phyloP scores from a whole-genome alignment of 306 rosid species.

The Nissolia schottii region DNA sequence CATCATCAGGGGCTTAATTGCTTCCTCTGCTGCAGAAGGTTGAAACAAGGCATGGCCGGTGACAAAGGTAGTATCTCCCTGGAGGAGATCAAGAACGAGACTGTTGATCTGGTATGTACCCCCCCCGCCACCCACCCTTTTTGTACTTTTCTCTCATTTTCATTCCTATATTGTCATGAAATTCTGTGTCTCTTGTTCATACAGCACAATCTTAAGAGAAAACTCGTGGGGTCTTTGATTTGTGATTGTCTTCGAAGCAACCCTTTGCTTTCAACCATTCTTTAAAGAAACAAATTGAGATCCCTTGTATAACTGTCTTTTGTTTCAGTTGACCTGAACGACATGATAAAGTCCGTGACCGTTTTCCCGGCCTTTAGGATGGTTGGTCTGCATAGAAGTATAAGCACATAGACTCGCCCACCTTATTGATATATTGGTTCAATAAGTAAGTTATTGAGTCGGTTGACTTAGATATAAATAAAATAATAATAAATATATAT shows the following conservation, averaged over 20 bases:
- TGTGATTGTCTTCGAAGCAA: background rate
- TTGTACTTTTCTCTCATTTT: background rate
- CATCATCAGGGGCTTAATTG: too few species aligned
- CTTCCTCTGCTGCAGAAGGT: background rate
- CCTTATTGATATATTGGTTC: too few species aligned
- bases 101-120: conserved; percentile 82
- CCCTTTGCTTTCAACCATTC: background rate
- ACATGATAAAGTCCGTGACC: background rate
- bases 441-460: too few species aligned
- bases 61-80: conserved; percentile 46
- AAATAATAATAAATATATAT: too few species aligned
- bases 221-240: background rate
- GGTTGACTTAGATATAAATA: too few species aligned
- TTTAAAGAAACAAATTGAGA: background rate
- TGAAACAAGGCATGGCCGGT: conserved; percentile 34
- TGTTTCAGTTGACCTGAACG: background rate
- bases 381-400: background rate
- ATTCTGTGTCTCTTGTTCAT: background rate
- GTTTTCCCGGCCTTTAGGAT: background rate
- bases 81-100: conserved; percentile 82
- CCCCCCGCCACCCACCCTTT: background rate
- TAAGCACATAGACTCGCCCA: too few species aligned
- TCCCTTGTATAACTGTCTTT: background rate
- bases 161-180: background rate
- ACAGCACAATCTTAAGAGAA: background rate